Evolutionary conservation across 2,329 filamentous ascomycete genomes (phyloP), one percentile per base, ranked within the genome.

Genomic region (Diaporthe sp.): DNA sequence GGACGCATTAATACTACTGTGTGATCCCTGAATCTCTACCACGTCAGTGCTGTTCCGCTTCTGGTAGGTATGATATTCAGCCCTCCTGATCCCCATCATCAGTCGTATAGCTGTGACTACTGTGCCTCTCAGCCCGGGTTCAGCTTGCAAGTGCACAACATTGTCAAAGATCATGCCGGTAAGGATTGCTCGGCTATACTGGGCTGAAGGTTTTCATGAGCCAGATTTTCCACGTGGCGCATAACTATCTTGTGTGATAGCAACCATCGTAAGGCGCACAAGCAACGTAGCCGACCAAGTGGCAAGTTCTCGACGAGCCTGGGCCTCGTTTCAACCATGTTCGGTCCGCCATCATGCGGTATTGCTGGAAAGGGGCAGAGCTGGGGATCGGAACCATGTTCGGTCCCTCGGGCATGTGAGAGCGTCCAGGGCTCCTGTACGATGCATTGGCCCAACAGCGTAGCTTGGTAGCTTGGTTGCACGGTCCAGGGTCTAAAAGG

Each of bases 241-340:
- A 53, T 68, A 22, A 39, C 12, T 3, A 3, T 6, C 8, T 39
- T 17, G n/a, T 39, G 65, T 68, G 47, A 53, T 68, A 53, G 65
- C 31, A 53, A 39, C 34, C 65, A n/a, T n/a, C 10, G 22, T 4
- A 42, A 28, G 47, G 47, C 31, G 31, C 22, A 34, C 39, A 37
- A 68, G 31, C 47, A 53, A 68, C n/a, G 65, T 68, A 53, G 39
- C 42, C 28, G 47, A 22, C 65, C 65, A 68, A 39, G 34, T 53
- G 65, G 65, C 65, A 53, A 68, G 44, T 28, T 25, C n/a, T 42
- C 34, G 47, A 39, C 47, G 47, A 53, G 65, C 49, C 65, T 53
- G 65, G 47, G 34, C 47, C 15, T 34, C 65, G 65, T 53, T 68
- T 53, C 47, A 53, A 68, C 31, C 47, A 53, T 39, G 63, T 37